Conservation (phyloP, 73 alveolate species). For the Symbiodinium natans region DNA sequence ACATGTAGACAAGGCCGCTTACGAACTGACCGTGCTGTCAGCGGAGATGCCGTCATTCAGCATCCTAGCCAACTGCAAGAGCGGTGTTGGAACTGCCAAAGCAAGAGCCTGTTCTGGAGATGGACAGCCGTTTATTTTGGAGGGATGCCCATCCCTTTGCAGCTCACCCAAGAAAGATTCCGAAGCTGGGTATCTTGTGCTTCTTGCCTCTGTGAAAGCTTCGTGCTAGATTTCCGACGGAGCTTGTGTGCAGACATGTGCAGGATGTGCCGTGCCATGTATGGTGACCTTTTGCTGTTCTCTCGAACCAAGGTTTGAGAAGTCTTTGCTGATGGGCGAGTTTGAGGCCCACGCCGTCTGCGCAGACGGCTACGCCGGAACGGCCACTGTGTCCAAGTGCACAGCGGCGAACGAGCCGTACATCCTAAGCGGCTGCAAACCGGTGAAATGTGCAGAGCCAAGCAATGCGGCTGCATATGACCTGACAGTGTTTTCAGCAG, state of each 20-base stretch:
- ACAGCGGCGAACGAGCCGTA: constrained; percentile 10
- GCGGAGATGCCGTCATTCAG: constrained; percentile 50
- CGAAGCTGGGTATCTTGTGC: background rate
- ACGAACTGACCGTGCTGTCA: constrained; percentile 13
- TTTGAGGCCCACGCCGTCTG: constrained; percentile 6
- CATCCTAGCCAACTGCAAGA: constrained; percentile 29
- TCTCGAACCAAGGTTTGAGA: background rate
- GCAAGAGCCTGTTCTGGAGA: constrained; percentile 48
- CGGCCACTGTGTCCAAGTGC: constrained; percentile 13
- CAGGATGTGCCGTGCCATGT: no score
- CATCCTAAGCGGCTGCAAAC: constrained; percentile 39
- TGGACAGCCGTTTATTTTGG: constrained; percentile 34
- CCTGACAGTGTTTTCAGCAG: constrained; percentile 45
- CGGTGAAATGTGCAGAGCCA: constrained; percentile 55
- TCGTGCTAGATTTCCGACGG: no score
- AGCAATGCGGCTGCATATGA: constrained; percentile 51
- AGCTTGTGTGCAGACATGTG: no score
- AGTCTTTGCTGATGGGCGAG: constrained; percentile 7
- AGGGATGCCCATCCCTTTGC: constrained; percentile 36
- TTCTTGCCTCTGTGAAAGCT: no score
- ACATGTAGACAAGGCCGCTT: constrained; percentile 41
- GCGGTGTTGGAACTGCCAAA: constrained; percentile 31
- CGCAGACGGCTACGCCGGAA: background rate
- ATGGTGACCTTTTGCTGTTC: no score
- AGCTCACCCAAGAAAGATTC: background rate